Evolutionary conservation across 495 filamentous ascomycete species (phyloP).

Genomic region (Baudoinia panamericana): DNA sequence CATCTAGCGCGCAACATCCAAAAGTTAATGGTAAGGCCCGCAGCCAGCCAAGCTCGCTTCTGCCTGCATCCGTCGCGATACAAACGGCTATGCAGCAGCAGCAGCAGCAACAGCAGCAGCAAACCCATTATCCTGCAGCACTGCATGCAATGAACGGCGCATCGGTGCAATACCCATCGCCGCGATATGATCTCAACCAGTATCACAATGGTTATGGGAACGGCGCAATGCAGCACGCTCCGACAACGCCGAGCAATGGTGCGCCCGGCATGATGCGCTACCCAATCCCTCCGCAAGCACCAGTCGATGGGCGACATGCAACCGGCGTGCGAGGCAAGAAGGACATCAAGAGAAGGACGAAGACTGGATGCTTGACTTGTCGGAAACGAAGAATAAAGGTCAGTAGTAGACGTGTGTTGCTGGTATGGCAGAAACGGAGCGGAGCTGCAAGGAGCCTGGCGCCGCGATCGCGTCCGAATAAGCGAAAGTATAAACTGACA

Average conservation of each 20-base stretch:
- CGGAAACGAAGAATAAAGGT: slow-evolving; percentile 98
- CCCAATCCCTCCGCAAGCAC: slow-evolving; percentile 43
- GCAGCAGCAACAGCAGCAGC: too few relatives aligned
- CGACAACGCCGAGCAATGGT: slow-evolving; percentile 7
- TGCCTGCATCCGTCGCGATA: too few relatives aligned
- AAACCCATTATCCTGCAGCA: too few relatives aligned
- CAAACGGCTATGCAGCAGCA: slow-evolving; percentile 7
- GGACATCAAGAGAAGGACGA: slow-evolving; percentile 96
- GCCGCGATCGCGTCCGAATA: too few relatives aligned
- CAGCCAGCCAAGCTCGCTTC: too few relatives aligned
- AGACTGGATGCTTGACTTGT: slow-evolving; percentile 95
- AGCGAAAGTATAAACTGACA: slow-evolving; percentile 10
- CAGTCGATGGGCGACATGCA: slow-evolving; percentile 43
- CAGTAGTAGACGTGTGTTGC: slow-evolving; percentile 34
- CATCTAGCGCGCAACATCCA: too few relatives aligned
- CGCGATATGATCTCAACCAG: too few relatives aligned
- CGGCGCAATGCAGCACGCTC: slow-evolving; percentile 8
- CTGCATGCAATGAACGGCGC: too few relatives aligned
- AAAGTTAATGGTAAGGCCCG: too few relatives aligned
- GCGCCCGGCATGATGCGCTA: slow-evolving; percentile 38
- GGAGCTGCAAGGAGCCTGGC: background rate
- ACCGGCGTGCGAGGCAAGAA: slow-evolving; percentile 84
- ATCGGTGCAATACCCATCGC: too few relatives aligned
- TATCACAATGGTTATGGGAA: slow-evolving; percentile 3
- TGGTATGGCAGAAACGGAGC: background rate